Percentiles rank a stretch among this genome's conserved stretches.
Conservation (phyloP, 2,329 filamentous ascomycete species). For the Colletotrichum sp. region DNA sequence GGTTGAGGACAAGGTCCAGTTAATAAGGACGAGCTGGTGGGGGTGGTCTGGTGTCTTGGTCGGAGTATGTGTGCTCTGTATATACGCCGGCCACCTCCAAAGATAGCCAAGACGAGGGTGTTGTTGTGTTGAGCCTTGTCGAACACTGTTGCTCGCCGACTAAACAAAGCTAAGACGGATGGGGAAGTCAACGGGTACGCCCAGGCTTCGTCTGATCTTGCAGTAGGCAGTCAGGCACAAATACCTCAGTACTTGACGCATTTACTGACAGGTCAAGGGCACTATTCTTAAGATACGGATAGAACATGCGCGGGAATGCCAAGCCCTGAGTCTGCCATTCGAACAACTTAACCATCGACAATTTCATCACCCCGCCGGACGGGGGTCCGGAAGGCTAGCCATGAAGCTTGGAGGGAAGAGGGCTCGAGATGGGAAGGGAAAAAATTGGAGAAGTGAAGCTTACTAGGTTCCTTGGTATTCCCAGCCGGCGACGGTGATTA, state of each 20-base stretch:
- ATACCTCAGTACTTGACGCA: neutral
- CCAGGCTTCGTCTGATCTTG: slow-evolving; percentile 12
- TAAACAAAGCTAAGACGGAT: neutral
- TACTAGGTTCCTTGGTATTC: slow-evolving; percentile 16
- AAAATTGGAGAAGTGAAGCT: slow-evolving; percentile 15
- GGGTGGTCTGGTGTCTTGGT: neutral
- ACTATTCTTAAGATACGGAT: neutral
- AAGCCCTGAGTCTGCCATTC: slow-evolving; percentile 6
- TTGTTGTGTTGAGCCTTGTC: slow-evolving; percentile 13
- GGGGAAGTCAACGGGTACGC: neutral
- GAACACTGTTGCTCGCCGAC: neutral
- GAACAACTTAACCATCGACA: neutral
- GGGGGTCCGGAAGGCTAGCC: neutral
- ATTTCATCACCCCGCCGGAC: neutral
- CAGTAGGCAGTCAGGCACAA: neutral
- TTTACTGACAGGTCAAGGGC: neutral
- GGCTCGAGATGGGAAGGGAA: neutral
- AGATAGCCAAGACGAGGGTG: neutral
- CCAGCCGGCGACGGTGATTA: neutral
- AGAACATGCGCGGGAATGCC: neutral
- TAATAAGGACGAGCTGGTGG: slow-evolving; percentile 14
- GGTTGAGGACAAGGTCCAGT: slow-evolving; percentile 5
- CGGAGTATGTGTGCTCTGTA: slow-evolving; percentile 6
- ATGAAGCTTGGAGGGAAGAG: neutral
- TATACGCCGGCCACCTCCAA: neutral